Base-by-base conservation (phyloP, 1,139 yeast species). In the Kurtzmaniella quercitrusa region DNA sequence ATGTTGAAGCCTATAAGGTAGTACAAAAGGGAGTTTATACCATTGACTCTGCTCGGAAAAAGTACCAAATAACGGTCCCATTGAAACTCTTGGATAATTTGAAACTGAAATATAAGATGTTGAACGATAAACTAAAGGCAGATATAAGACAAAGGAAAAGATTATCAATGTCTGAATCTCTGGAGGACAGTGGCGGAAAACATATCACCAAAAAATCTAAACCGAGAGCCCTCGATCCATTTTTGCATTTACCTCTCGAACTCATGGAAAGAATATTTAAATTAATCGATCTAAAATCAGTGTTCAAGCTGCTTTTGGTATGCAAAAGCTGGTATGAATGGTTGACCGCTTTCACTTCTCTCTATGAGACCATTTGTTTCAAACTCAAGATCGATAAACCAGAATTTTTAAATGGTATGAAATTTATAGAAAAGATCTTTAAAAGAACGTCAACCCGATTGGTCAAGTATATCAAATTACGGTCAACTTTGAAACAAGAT, bases 11-110 rank as follows among this genome's bases (percentile, higher is more conserved):
- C 0, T 70, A 65, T 48, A 62, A 66, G 33, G 56, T 56, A 5
- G 70, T 71, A 46, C 72, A 70, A 41, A 52, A 56, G 34, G 87
- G 82, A 0, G 42, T 77, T 43, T 62, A 63, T 42, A 52, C 54
- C 2, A 60, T 69, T 18, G 62, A 59, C 16, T 59, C 54, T 41
- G 69, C 68, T 4, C 41, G 53, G 4, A 53, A 55, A 31, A 59
- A 58, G 37, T 53, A 58, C 34, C 46, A 51, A 1, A 50, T 63
- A 11, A 40, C 40, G 7, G 62, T 66, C 1, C 68, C 72, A 9
- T 58, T 55, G 17, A 60, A 58, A 34, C 57, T 70, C 34, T 62
- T 55, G 42, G 46, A 43, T 2, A 59, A 49, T 12, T 51, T 72
- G 47, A 62, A 62, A 39, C 38, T 23, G 1, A 65, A 61, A 42